Percentiles rank a stretch among this genome's conserved stretches.
phyloP scores from a whole-genome alignment of 2,329 filamentous ascomycete species.

The Tolypocladium tundrense region DNA sequence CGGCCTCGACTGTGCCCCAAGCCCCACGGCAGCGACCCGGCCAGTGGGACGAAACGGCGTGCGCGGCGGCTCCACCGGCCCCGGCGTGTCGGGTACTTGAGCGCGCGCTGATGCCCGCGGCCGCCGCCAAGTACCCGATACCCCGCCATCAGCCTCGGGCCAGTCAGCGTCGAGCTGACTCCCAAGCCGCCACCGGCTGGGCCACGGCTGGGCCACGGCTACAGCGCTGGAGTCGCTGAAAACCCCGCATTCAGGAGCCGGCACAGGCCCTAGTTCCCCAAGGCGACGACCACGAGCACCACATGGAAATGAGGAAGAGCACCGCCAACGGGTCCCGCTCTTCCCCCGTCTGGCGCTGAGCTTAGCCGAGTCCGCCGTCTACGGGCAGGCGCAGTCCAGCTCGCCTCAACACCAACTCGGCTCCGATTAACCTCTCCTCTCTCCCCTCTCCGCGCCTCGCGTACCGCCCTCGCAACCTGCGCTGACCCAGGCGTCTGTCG shows the following conservation, averaged over 20 bases:
- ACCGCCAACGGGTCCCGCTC: background rate
- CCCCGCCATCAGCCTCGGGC: conserved; percentile 5
- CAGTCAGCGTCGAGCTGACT: conserved; percentile 6
- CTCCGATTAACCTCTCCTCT: background rate
- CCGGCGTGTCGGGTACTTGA: background rate
- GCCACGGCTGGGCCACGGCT: background rate
- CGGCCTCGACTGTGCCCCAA: too few species aligned
- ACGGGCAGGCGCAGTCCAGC: background rate
- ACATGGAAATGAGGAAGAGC: background rate
- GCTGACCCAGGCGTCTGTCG: conserved; percentile 2
- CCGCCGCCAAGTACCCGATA: background rate
- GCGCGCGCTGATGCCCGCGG: background rate
- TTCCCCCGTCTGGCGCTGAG: background rate
- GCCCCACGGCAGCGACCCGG: background rate
- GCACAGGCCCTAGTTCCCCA: background rate
- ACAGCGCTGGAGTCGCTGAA: background rate
- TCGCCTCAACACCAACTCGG: background rate
- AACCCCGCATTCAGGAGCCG: conserved; percentile 1
- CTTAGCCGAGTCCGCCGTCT: background rate
- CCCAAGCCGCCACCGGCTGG: background rate
- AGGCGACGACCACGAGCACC: background rate
- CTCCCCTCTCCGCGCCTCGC: background rate
- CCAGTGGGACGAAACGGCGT: background rate
- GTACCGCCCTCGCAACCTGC: background rate
- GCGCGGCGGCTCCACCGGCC: background rate